Base-by-base conservation (phyloP, 2,329 filamentous ascomycete species). In the Blastomyces parvus region DNA sequence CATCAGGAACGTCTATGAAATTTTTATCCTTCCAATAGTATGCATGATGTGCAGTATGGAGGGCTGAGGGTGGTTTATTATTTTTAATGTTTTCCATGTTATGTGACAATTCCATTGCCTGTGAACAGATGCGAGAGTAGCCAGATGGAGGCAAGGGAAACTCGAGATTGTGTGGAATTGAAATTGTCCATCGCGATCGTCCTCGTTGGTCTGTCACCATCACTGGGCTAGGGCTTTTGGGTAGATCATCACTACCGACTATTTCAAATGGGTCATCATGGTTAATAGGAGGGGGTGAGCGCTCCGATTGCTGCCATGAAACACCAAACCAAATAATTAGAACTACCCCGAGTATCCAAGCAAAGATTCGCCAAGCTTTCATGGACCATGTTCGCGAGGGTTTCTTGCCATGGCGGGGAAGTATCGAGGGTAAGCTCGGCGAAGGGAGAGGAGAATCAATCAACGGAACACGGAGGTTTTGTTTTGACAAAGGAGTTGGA, bases 181-280 rank as follows among this genome's bases (percentile, higher is more conserved):
- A 91, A 13, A 95, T 83, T 0, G 90, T 94, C 91, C 91, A 95
- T 72, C 84, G 87, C 13, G 85, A 79, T 60, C 81, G 82, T 2
- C 88, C 88, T 55, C 80, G 79, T 33, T 79, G 77, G 74, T 91
- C 88, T 17, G 82, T 84, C 56, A 92, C 80, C 6, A 90, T 81
- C 25, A 94, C 81, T 0, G 89, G 88, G 0, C 87, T 88, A 0
- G 90, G 87, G 66, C 89, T 86, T 36, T 87, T 82, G 0, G 89
- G 89, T n/a, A 91, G 74, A 52, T 79, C 79, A 65, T 86, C 82
- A 65, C 85, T 85, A 46, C 82, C 84, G 8, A 89, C 82, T 81
- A 90, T 86, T 69, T 90, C 86, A 72, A 85, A 87, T 59, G 84
- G 77, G 57, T 82, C 78, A 22, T 75, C 71, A 76, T 79, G 81